phyloP scores from a whole-genome alignment of 805 yeast species.

The Saccharomycopsis vini region DNA sequence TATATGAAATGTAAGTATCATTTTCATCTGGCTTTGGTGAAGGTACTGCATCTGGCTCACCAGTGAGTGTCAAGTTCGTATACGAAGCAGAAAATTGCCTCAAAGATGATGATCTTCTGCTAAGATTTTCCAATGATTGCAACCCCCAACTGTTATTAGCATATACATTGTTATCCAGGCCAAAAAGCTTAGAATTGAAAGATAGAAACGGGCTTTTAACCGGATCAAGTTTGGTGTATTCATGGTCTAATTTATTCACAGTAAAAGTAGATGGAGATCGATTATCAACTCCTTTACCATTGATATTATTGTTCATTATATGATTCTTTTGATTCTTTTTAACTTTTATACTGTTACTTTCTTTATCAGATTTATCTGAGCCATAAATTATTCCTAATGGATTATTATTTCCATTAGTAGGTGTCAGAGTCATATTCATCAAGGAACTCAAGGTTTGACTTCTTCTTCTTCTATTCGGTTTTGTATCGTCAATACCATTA shows the following conservation, averaged over 20 bases:
- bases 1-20: slow-evolving; percentile 9
- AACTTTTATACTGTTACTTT: background rate
- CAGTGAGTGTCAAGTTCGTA: background rate
- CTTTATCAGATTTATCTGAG: background rate
- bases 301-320: too few relatives aligned
- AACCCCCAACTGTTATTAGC: too few relatives aligned
- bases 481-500: background rate
- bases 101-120: background rate
- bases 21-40: slow-evolving; percentile 9
- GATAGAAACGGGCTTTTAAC: too few relatives aligned
- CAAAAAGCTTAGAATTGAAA: too few relatives aligned
- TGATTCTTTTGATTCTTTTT: background rate
- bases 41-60: background rate
- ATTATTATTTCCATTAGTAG: background rate
- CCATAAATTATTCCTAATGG: background rate
- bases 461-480: slow-evolving; percentile 8
- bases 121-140: too few relatives aligned
- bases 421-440: background rate
- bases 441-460: slow-evolving; percentile 14
- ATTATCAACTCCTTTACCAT: too few relatives aligned
- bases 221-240: too few relatives aligned
- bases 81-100: slow-evolving; percentile 1
- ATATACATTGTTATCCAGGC: too few relatives aligned
- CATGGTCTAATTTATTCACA: too few relatives aligned
- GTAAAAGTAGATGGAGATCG: too few relatives aligned